Base-by-base conservation (phyloP, 371 early-diverging fungal genomes). In the Mucor plumbeus region DNA sequence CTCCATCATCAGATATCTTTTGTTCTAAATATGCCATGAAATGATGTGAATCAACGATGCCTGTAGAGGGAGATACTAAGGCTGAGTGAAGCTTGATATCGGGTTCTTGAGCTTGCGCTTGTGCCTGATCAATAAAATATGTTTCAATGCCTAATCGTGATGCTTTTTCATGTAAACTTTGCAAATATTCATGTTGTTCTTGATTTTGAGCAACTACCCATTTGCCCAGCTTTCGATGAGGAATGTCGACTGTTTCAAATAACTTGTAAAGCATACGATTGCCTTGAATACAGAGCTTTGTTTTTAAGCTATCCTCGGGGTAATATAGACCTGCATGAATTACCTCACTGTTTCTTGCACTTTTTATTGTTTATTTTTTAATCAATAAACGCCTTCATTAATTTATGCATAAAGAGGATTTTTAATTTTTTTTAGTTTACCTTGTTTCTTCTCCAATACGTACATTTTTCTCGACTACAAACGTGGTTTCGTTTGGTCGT, bases 251-350 rank as follows among this genome's bases (percentile, higher is more conserved):
- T 15, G 70, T 64, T 13, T 63, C 62, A 38, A 91, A 87, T 21
- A 90, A 77, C 3, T 79, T 79, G 67, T 96, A 95, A 15, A 96
- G 71, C 63, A 88, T 70, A 0, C 77, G 65, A 38, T 89, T 92
- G 44, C 96, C 96, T 8, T 87, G 81, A 38, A 95, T 90, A 71
- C 96, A 96, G 9, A 96, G 80, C 38, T 64, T 66, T 4, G 94
- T 93, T 69, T 94, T 95, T 40, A 95, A 76, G 57, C 91, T 92
- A 61, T 88, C 79, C 11, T 67, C 67, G 3, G 95, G 94, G 60
- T 96, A 96, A 78, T 95, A 95, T 9, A 96, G 80, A 0, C 96
- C 96, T 8, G 93, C 95, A 70, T 96, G 96, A 69, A 96, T 96
- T 11, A 96, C 95, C 68, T 95, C 94, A 67, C 94, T 94, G 82